These are phyloP conservation scores for Linnemannia schmuckeri DNA, from an alignment of 192 early-diverging fungal species.

Conservation along the genomic window DNA sequence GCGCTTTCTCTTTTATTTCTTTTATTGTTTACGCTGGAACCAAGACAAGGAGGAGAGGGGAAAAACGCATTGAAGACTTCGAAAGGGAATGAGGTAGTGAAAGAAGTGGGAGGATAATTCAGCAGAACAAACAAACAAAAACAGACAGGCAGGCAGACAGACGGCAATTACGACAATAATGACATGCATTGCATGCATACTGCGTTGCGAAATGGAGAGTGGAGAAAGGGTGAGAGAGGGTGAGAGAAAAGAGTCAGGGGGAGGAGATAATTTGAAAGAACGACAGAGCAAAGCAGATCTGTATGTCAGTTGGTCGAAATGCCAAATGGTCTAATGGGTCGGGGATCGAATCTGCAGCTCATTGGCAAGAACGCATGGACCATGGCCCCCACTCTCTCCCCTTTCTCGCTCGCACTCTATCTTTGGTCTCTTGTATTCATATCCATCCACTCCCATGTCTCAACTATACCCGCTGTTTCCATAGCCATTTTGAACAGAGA, in stretches of 20 bases:
- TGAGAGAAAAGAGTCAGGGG: neutral
- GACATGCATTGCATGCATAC: slow-evolving; percentile 7
- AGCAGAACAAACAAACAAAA: neutral
- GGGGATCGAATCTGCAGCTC: slow-evolving; percentile 1
- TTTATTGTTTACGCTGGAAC: neutral
- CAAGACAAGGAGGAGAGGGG: neutral
- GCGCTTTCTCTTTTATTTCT: neutral
- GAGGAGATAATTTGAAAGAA: neutral
- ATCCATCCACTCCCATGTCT: neutral
- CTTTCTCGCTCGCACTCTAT: neutral
- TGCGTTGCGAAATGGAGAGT: neutral
- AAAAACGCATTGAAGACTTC: neutral
- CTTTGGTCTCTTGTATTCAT: neutral
- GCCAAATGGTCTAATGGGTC: neutral
- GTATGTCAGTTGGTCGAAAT: neutral
- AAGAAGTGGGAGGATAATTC: neutral
- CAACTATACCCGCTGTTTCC: neutral
- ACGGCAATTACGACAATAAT: neutral
- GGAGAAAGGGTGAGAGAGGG: neutral
- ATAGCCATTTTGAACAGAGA: neutral
- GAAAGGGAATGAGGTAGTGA: neutral
- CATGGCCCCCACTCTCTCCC: slow-evolving; percentile 9
- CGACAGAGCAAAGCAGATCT: neutral
- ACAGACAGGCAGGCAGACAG: neutral
- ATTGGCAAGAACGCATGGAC: slow-evolving; percentile 1